Evolutionary conservation across 2,329 filamentous ascomycete genomes (phyloP), one percentile per base, ranked within the genome.

Genomic region (Neopestalotiopsis clavispora): DNA sequence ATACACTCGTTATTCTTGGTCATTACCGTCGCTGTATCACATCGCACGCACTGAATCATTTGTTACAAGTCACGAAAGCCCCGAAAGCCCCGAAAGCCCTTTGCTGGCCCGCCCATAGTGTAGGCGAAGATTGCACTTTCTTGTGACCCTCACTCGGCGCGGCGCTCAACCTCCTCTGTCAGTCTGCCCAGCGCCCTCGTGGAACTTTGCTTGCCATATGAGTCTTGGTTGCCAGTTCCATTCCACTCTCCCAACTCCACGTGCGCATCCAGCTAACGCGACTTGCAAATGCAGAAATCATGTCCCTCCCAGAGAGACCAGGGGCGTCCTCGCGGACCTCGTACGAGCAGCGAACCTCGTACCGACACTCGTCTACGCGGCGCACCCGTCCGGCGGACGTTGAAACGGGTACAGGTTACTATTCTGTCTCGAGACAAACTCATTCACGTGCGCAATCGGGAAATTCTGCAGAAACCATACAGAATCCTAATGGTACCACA

Each of bases 351-450:
- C 85, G 87, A 75, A 87, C 84, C 75, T 84, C 88, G 69, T 94
- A 93, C 80, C 87, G 91, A 74, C 89, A 90, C 72, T 91, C 92
- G 58, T 87, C 89, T 32, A 89, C 90, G 67, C 89, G 92, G 75
- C 90, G 91, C 74, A 84, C 83, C 66, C 87, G 87, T 69, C 88
- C 89, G 62, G 86, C 87, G 68, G 93, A 97, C 77, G 83, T 93
- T 75, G 94, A 97, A 78, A 84, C 90, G 49, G 90, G 88, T 67
- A 81, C 81, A 63, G 45, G 45, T 17, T 87, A 86, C 73, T 81
- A 80, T 69, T 80, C 83, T 67, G 81, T 84, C 69, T 75, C 76
- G 40, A 79, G 80, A 74, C 75, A 73, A 52, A 75, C 77, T 61
- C 86, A 88, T 81, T 81, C 84, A 76, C 87, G 87, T 82, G 86